Base-by-base conservation (phyloP, 768 basidiomycete genomes). In the Trametes coccinea region DNA sequence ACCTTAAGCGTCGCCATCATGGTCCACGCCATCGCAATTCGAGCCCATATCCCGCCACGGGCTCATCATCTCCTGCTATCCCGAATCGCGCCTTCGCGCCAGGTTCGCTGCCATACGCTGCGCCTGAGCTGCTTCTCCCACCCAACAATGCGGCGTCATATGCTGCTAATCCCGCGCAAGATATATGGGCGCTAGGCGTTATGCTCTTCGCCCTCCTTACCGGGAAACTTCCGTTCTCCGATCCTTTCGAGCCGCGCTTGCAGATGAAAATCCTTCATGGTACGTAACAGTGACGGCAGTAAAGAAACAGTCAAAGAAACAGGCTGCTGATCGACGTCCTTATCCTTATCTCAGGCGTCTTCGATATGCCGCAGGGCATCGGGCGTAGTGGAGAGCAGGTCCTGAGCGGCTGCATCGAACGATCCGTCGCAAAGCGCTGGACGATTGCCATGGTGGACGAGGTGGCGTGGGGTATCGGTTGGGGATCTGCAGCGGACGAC, bases 171-270 rank as follows among this genome's bases (percentile, higher is more conserved):
- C 89, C 94, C 2, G 85, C 91, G 0, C 92, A 95, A 70, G 97
- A 99, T 65, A 87, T 98, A 31, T 99, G 97, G 97, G 95, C 97
- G 0, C 77, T 98, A 2, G 97, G 97, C 0, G 87, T 95, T 56
- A 82, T 97, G 64, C 84, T 99, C 2, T 92, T 94, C 70, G 86
- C 89, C 7, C 79, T 99, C 1, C 80, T 98, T 17, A 87, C 87
- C 0, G 94, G 94, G 2, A 78, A 80, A n/a, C 78, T 98, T 6
- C 97, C 97, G 0, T 98, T 98, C 72, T 76, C 71, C 37, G 96
- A 99, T 73, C 77, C 89, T 0, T 99, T 92, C 69, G 96, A 99
- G 73, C 95, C 94, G 1, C 79, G 96, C 37, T 74, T 98, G 59
- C 89, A 93, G 53, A 88, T 93, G 84, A 95, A 95, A 75, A 96